Evolutionary conservation across 1,284 basidiomycete species (phyloP), one percentile per base, ranked within the genome.

Genomic region (Austroboletus rostrupii): DNA sequence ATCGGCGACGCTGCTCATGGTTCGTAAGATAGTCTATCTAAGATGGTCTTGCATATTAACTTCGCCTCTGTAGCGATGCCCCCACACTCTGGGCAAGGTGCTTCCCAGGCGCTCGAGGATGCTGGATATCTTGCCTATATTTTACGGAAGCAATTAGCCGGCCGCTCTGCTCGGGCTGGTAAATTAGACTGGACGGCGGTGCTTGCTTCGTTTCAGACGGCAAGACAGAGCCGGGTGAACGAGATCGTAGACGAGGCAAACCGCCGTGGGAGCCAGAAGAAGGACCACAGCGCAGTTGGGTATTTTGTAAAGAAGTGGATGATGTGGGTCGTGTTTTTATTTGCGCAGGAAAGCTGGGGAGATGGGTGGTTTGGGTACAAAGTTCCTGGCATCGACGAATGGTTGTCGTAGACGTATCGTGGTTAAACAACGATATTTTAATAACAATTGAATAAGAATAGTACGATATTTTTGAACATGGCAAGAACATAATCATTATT

Each of bases 1-100:
- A 56, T 70, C 20, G 64, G 64, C 3, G 66, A 66, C n/a, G 64
- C 64, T 36, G 65, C 65, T 40, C 64, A 68, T 53, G 66, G 66
- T 67, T 42, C 5, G 62, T 50, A 26, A 23, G 16, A 28, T 37
- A 3, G 19, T 14, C 5, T 42, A 3, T 36, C 11, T 10, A 11
- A 29, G 20, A 44, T 37, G 17, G 33, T 7, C 21, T 11, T 44
- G 28, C n/a, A 5, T 43, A 20, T 17, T 13, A 21, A 32, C 6
- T 13, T 32, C 36, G 20, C 43, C 9, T 45, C 19, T 20, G 23
- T 20, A 66, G 68, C 63, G 6, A 67, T 67, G 61, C 65, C 68
- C 11, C 68, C 68, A 3, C 60, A 69, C 45, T 65, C 64, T 36
- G 65, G 65, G 23, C 66, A 66, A 50, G 68, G 65, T n/a, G 66